Evolutionary conservation across 768 basidiomycete species (phyloP).

Genomic region (Boletus rubroflammeus): DNA sequence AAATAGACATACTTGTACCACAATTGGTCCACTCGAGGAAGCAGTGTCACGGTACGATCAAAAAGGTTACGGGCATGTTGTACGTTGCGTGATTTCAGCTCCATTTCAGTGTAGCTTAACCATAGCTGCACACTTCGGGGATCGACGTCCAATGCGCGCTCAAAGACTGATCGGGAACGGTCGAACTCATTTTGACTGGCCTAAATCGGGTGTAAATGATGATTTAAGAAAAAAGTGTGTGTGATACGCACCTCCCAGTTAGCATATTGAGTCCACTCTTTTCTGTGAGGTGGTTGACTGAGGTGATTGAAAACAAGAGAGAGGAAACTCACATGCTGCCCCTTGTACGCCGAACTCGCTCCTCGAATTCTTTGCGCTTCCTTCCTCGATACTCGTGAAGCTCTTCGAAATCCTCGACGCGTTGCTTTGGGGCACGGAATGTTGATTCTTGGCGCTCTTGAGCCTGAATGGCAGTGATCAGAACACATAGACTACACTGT

Average conservation of each 20-base stretch:
- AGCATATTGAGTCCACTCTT: constrained; percentile 85
- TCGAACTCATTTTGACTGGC: constrained; percentile 96
- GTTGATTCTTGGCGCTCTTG: constrained; percentile 96
- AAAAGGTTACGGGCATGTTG: constrained; percentile 96
- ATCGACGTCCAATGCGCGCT: constrained; percentile 96
- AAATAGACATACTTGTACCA: constrained; percentile 99
- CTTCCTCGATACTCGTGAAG: constrained; percentile 86
- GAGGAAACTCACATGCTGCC: constrained; percentile 64
- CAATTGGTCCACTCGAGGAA: constrained; percentile 93
- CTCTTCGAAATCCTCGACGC: constrained; percentile 94
- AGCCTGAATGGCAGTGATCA: constrained; percentile 48
- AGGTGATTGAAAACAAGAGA: not conserved
- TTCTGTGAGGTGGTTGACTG: constrained; percentile 40
- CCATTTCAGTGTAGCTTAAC: constrained; percentile 95
- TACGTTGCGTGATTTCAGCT: constrained; percentile 95
- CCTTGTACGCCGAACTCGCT: constrained; percentile 73
- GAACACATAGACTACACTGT: not conserved
- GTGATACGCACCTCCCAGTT: constrained; percentile 67
- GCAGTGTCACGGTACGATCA: constrained; percentile 93
- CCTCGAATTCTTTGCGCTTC: constrained; percentile 93
- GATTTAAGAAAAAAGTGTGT: not conserved
- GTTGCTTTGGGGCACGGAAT: constrained; percentile 89
- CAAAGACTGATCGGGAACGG: constrained; percentile 91
- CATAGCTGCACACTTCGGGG: constrained; percentile 86
- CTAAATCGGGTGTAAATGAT: constrained; percentile 33